Conservation (phyloP, 2,329 filamentous ascomycete genomes). For the Dryadomyces sulphureus region DNA sequence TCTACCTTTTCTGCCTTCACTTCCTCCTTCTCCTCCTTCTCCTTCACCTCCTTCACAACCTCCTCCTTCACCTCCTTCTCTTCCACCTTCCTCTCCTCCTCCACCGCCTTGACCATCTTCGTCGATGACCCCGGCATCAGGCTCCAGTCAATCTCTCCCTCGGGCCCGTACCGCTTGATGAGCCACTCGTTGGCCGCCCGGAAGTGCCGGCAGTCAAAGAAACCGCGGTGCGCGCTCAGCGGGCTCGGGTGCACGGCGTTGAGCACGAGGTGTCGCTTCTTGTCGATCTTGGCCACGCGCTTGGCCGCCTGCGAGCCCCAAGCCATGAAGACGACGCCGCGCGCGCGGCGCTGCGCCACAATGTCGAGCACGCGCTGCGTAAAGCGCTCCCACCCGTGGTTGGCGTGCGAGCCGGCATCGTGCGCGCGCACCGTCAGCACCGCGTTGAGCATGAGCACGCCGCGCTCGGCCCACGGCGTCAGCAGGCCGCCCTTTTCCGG, state of each 20-base stretch:
- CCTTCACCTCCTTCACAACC: constrained; percentile 7
- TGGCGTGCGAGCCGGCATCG: constrained; percentile 72
- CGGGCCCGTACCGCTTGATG: constrained; percentile 58
- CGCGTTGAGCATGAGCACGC: constrained; percentile 87
- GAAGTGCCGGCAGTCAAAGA: constrained; percentile 74
- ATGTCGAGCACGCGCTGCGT: constrained; percentile 86
- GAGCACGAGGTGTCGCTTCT: constrained; percentile 63
- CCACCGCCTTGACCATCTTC: background rate
- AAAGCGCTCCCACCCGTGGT: constrained; percentile 83
- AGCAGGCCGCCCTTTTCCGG: constrained; percentile 68
- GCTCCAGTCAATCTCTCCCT: constrained; percentile 76
- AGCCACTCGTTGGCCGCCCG: constrained; percentile 77
- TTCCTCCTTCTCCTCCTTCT: constrained; percentile 3
- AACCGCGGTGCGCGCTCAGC: constrained; percentile 70
- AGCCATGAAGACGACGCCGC: constrained; percentile 85
- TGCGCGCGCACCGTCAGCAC: constrained; percentile 87
- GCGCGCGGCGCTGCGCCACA: constrained; percentile 59
- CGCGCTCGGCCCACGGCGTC: constrained; percentile 85
- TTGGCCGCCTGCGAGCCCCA: constrained; percentile 82
- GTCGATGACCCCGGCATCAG: constrained; percentile 23
- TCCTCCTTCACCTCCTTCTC: constrained; percentile 7
- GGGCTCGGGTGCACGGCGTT: constrained; percentile 86
- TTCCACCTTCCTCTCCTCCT: constrained; percentile 10
- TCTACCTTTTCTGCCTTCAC: constrained; percentile 5
- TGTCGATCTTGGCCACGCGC: constrained; percentile 60